Evolutionary conservation across 2,329 filamentous ascomycete genomes (phyloP).

Genomic region (Exophiala lecanii-corni): DNA sequence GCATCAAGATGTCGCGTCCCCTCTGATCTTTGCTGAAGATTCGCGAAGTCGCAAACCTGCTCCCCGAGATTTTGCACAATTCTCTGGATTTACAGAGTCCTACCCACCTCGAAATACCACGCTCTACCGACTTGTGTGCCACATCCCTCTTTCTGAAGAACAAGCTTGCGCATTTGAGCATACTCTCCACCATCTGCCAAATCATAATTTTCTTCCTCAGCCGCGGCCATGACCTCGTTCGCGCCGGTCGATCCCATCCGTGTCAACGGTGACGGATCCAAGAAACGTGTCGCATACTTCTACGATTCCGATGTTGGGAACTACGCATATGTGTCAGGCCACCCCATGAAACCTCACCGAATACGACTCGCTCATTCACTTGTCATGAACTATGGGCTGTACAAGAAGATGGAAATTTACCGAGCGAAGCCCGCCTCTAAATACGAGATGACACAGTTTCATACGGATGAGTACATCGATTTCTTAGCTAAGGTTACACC

Average conservation of each 20-base stretch:
- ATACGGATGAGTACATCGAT: slow-evolving; percentile 69
- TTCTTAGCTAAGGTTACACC: slow-evolving; percentile 84
- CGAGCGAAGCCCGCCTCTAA: slow-evolving; percentile 72
- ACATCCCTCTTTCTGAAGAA: no score
- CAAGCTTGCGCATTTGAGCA: no score
- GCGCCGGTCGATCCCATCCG: slow-evolving; percentile 52
- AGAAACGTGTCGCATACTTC: slow-evolving; percentile 93
- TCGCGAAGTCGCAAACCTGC: no score
- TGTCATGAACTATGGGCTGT: slow-evolving; percentile 69
- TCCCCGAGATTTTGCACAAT: no score
- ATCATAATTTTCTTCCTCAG: no score
- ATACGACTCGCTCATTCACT: slow-evolving; percentile 63
- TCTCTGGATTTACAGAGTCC: no score
- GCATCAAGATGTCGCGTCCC: no score
- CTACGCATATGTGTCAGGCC: slow-evolving; percentile 84
- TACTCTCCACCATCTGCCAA: no score
- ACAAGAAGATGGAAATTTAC: slow-evolving; percentile 70
- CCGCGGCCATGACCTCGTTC: slow-evolving; percentile 36
- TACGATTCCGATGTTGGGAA: slow-evolving; percentile 98
- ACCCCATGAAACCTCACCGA: slow-evolving; percentile 64
- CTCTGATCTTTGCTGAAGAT: no score
- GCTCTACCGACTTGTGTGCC: no score
- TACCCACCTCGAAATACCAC: no score
- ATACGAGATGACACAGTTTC: slow-evolving; percentile 69
- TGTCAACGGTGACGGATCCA: slow-evolving; percentile 48